Evolutionary conservation across 306 rosid species (phyloP).

Genomic region (Gastrolobium villosum): DNA sequence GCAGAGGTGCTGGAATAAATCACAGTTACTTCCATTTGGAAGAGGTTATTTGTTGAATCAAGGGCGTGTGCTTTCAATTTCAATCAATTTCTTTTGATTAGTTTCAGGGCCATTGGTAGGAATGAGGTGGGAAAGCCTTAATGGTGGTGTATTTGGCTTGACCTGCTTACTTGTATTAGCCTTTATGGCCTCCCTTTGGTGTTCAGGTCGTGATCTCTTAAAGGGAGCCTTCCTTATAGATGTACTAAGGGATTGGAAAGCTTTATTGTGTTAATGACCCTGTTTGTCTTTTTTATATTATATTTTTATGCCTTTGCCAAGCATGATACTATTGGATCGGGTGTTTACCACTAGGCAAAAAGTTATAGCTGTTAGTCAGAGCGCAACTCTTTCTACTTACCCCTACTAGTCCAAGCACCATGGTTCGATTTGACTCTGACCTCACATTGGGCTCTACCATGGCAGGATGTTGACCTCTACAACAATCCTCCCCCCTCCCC

Average conservation of each 20-base stretch:
- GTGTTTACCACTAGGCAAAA: no score
- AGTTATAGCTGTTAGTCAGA: no score
- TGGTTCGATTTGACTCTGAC: no score
- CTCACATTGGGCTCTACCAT: no score
- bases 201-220: not conserved
- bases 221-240: conserved; percentile 5
- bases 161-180: not conserved
- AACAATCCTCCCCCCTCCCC: no score
- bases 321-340: not conserved
- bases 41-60: conserved; percentile 33
- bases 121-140: not conserved
- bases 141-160: not conserved
- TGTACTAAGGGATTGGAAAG: not conserved
- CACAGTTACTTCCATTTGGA: conserved; percentile 15
- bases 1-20: conserved; percentile 18
- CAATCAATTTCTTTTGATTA: conserved; percentile 12
- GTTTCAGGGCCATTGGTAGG: not conserved
- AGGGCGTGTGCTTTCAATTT: conserved; percentile 3
- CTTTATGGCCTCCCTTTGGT: conserved; percentile 7
- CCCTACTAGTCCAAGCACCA: no score
- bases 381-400: no score
- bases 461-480: no score
- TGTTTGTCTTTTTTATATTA: conserved; percentile 3
- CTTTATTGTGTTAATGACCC: not conserved
- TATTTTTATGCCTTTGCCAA: not conserved